phyloP scores from a whole-genome alignment of 2,329 filamentous ascomycete species.

The Cladophialophora bantiana region DNA sequence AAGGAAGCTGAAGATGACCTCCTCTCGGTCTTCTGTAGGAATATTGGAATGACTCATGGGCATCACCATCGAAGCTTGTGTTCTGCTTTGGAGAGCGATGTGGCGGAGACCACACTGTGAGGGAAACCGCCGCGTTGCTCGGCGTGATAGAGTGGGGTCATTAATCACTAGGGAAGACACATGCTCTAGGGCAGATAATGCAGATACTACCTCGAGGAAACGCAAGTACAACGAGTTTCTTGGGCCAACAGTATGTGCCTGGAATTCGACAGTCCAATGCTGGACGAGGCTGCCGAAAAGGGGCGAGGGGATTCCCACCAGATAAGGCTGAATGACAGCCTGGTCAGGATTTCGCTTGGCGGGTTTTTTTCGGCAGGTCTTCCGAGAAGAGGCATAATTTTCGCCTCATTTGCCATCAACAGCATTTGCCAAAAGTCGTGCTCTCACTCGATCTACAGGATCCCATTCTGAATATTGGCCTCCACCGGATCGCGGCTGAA shows the following conservation, averaged over 20 bases:
- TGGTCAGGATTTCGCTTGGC: neutral
- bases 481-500: neutral
- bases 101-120: conserved; percentile 9
- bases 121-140: conserved; percentile 2
- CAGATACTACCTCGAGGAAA: conserved; percentile 24
- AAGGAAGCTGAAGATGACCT: conserved; percentile 8
- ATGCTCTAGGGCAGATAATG: conserved; percentile 25
- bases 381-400: conserved; percentile 11
- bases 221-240: conserved; percentile 2
- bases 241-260: neutral
- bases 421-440: neutral
- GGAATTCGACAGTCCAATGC: neutral
- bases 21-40: conserved; percentile 19
- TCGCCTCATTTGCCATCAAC: conserved; percentile 1
- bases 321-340: conserved; percentile 24
- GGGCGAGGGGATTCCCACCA: conserved; percentile 10
- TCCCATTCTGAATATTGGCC: neutral
- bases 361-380: conserved; percentile 11
- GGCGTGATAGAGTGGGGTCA: conserved; percentile 9
- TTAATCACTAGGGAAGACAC: conserved; percentile 22
- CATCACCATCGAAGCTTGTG: conserved; percentile 7
- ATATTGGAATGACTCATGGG: conserved; percentile 22
- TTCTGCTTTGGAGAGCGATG: conserved; percentile 21
- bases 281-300: conserved; percentile 19
- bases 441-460: neutral